These are phyloP conservation scores for Gossypium lobatum DNA, from an alignment of 441 rosid genomes.

Conservation along the genomic window DNA sequence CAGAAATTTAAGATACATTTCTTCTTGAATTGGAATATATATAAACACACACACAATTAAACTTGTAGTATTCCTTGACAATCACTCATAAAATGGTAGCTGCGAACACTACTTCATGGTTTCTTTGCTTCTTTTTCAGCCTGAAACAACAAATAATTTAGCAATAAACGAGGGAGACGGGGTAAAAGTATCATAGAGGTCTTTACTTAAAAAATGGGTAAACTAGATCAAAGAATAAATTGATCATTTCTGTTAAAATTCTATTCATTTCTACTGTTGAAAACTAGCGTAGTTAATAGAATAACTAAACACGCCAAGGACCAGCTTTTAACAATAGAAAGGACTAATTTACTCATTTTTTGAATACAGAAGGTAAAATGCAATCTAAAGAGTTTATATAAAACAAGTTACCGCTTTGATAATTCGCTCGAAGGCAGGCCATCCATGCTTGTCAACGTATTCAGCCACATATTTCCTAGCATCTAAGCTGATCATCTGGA, in stretches of 20 bases:
- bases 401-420: slow-evolving; percentile 52
- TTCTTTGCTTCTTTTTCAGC: slow-evolving; percentile 77
- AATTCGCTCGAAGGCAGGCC: slow-evolving; percentile 67
- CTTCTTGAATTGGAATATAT: not conserved
- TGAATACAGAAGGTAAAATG: too few species aligned
- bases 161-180: not conserved
- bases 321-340: too few species aligned
- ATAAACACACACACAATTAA: not conserved
- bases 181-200: too few species aligned
- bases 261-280: too few species aligned
- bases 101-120: slow-evolving; percentile 17
- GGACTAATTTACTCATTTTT: too few species aligned
- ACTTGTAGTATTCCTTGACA: not conserved
- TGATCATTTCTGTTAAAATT: too few species aligned
- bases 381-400: too few species aligned
- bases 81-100: not conserved
- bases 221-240: too few species aligned
- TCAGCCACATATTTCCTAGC: slow-evolving; percentile 67
- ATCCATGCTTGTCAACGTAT: slow-evolving; percentile 64
- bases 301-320: too few species aligned
- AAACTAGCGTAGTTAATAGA: too few species aligned
- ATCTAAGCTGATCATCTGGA: slow-evolving; percentile 86
- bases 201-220: too few species aligned
- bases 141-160: slow-evolving; percentile 25
- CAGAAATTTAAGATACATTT: not conserved